A percentile compares a stretch with the other conserved stretches of the same genome.
Evolutionary conservation across 2,329 filamentous ascomycete species (phyloP).

Genomic region (Aschersonia sp.): DNA sequence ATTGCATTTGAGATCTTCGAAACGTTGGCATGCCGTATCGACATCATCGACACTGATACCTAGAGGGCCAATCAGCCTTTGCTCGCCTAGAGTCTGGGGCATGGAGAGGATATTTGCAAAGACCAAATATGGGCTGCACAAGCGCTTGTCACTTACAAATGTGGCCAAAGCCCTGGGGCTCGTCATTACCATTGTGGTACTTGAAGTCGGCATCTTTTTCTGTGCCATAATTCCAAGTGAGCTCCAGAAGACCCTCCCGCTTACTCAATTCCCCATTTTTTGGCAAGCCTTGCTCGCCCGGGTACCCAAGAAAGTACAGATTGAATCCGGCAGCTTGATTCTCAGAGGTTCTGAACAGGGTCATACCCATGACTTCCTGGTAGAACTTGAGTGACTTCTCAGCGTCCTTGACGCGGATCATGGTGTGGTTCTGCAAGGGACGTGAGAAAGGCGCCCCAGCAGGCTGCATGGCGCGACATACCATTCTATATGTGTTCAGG

Average conservation of each 20-base stretch:
- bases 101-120: too few relatives aligned
- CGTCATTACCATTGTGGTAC: slow-evolving; percentile 84
- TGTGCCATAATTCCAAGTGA: slow-evolving; percentile 74
- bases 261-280: slow-evolving; percentile 41
- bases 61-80: slow-evolving; percentile 13
- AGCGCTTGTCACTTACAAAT: slow-evolving; percentile 47
- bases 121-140: too few relatives aligned
- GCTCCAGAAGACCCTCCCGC: slow-evolving; percentile 73
- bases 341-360: slow-evolving; percentile 58
- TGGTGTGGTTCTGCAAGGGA: slow-evolving; percentile 58
- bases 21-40: slow-evolving; percentile 73
- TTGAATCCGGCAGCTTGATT: slow-evolving; percentile 63
- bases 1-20: slow-evolving; percentile 65
- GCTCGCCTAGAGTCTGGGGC: too few relatives aligned
- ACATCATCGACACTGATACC: slow-evolving; percentile 74
- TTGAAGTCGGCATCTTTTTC: slow-evolving; percentile 73
- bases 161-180: slow-evolving; percentile 90
- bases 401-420: slow-evolving; percentile 82
- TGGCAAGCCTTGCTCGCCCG: slow-evolving; percentile 36
- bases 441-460: too few relatives aligned
- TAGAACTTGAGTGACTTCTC: slow-evolving; percentile 66
- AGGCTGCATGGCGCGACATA: slow-evolving; percentile 10
- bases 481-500: slow-evolving; percentile 57
- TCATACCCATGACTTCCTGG: slow-evolving; percentile 82
- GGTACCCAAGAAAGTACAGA: slow-evolving; percentile 84